Base-by-base conservation (phyloP, 805 yeast species). In the Metschnikowia santaceciliae region DNA sequence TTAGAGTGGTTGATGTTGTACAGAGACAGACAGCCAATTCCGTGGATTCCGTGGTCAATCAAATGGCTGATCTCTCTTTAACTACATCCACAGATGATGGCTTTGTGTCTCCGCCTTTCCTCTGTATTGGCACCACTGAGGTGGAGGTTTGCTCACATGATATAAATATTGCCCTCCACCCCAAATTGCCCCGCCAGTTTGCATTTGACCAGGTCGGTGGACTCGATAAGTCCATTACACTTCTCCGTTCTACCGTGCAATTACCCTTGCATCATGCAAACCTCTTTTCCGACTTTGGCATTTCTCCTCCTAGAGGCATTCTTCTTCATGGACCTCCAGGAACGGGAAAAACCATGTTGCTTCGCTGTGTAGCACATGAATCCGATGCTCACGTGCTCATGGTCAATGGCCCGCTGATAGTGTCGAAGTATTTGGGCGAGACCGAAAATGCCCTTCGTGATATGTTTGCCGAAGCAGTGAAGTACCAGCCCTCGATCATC, bases 321-420 rank as follows among this genome's bases (percentile, higher is more conserved):
- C 70, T 92, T 14, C 69, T 92, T 11, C 96, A 92, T 69, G 99
- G 99, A 0, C 96, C 97, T 2, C 94, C 98, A 2, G 99, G 99
- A 3, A 92, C 97, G 0, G 99, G 99, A 47, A 92, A 92, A 65
- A 88, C 97, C 0, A 81, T 91, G 89, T 75, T 94, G 6, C 73
- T 94, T 35, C 78, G 88, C 49, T 86, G 96, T 26, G 83, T 92
- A 8, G 95, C 96, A 0, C 76, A 82, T 54, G 92, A 86, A 52
- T 73, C 80, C 1, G 78, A 85, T 54, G 95, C 96, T 0, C 99
- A 92, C 66, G 83, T 92, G 0, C 74, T 94, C 42, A 83, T 87
- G 2, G 85, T 94, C 22, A 87, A 88, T 64, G 97, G 97, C 0
- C 96, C 97, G 1, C 83, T 96, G 1, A 87, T 94, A 47, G 92